Percentiles rank a stretch among this genome's conserved stretches.
Conservation (phyloP, 768 basidiomycete genomes). For the Lepiota brunneoincarnata region DNA sequence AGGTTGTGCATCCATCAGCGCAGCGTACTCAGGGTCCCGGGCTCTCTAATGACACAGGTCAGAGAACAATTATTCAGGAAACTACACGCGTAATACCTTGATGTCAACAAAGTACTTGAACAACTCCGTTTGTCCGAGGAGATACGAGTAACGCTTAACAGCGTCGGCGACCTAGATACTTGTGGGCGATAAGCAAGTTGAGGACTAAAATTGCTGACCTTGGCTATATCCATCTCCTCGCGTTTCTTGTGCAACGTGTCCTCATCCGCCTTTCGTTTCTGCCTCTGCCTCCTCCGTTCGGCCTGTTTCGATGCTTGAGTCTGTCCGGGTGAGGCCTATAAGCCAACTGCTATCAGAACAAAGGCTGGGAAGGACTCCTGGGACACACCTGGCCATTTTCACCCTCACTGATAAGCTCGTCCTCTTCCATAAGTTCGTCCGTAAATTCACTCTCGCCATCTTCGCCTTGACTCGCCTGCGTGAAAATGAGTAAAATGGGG, state of each 20-base stretch:
- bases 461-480: slow-evolving; percentile 59
- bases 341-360: slow-evolving; percentile 4
- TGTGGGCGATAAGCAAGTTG: slow-evolving; percentile 10
- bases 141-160: slow-evolving; percentile 94
- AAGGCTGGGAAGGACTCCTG: background rate
- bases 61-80: background rate
- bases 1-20: slow-evolving; percentile 81
- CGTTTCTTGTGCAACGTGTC: slow-evolving; percentile 67
- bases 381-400: slow-evolving; percentile 35
- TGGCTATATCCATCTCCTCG: slow-evolving; percentile 86
- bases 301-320: slow-evolving; percentile 31
- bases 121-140: slow-evolving; percentile 96
- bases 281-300: slow-evolving; percentile 35
- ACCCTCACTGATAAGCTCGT: slow-evolving; percentile 58
- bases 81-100: slow-evolving; percentile 52
- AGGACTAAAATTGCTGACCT: slow-evolving; percentile 40
- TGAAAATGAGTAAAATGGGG: slow-evolving; percentile 10
- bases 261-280: slow-evolving; percentile 66
- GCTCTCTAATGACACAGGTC: slow-evolving; percentile 52
- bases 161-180: slow-evolving; percentile 76
- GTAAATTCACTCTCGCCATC: slow-evolving; percentile 78
- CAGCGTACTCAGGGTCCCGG: slow-evolving; percentile 91
- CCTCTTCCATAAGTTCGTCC: slow-evolving; percentile 55
- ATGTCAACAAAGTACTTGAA: slow-evolving; percentile 99
- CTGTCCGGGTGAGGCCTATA: slow-evolving; percentile 20